Evolutionary conservation across 2,329 filamentous ascomycete species (phyloP).

Genomic region (Endothia cerciana): DNA sequence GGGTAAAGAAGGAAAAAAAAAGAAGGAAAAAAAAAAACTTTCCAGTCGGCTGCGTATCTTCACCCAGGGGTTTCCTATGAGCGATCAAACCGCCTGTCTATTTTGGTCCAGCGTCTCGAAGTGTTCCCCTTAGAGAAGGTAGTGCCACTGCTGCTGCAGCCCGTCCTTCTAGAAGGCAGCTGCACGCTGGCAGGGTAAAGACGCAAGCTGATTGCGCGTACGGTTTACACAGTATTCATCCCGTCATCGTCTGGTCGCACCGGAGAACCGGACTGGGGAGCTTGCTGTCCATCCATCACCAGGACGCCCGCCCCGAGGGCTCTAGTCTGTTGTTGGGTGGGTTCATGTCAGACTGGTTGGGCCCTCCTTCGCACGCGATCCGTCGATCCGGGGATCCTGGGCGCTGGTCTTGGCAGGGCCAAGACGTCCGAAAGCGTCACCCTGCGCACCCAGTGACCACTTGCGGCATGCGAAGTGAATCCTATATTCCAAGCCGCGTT

Average conservation of each 20-base stretch:
- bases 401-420: not conserved
- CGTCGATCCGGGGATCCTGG: constrained; percentile 7
- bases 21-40: not conserved
- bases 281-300: not conserved
- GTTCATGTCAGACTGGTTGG: constrained; percentile 3
- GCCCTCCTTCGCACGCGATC: not conserved
- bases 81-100: constrained; percentile 4
- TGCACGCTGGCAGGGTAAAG: not conserved
- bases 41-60: not conserved
- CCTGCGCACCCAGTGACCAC: constrained; percentile 5
- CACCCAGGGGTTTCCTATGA: not conserved
- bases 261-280: not conserved
- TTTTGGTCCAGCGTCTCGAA: constrained; percentile 2
- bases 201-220: constrained; percentile 1
- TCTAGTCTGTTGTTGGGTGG: not conserved
- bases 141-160: not conserved
- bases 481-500: not conserved
- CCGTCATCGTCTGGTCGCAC: not conserved
- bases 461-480: constrained; percentile 7
- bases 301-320: not conserved
- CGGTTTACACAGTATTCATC: not conserved
- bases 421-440: not conserved
- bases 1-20: not conserved
- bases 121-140: constrained; percentile 6
- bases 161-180: constrained; percentile 1